Evolutionary conservation across 2,329 filamentous ascomycete genomes (phyloP).

Genomic region (Fulvia fulva): DNA sequence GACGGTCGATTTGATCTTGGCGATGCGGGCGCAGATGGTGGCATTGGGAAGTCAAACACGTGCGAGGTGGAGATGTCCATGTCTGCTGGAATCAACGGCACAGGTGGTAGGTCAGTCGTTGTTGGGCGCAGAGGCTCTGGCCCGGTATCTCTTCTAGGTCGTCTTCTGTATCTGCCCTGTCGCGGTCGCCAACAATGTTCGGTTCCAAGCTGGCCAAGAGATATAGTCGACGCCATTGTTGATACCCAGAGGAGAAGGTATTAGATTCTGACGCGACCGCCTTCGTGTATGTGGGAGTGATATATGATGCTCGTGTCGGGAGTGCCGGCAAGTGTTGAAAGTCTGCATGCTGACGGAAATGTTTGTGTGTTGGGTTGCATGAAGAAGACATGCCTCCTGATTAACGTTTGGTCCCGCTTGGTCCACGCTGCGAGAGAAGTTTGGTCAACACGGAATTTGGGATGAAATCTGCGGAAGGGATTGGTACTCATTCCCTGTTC

Average conservation of each 20-base stretch:
- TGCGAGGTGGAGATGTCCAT: neutral
- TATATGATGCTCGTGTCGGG: neutral
- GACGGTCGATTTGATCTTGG: neutral
- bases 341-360: neutral
- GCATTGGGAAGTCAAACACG: slow-evolving; percentile 2
- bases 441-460: neutral
- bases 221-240: neutral
- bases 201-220: neutral
- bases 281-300: neutral
- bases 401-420: neutral
- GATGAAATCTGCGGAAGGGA: neutral
- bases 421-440: neutral
- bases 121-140: neutral
- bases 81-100: neutral
- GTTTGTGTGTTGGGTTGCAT: neutral
- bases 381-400: neutral
- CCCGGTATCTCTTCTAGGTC: neutral
- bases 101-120: neutral
- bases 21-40: neutral
- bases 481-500: neutral
- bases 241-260: neutral
- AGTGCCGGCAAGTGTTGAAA: neutral
- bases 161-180: neutral
- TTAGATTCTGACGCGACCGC: no score
- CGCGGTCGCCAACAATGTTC: neutral